Evolutionary conservation across 106 monocot species (phyloP), one percentile per base, ranked within the genome.

Genomic region (Dioscorea zingiberensis): DNA sequence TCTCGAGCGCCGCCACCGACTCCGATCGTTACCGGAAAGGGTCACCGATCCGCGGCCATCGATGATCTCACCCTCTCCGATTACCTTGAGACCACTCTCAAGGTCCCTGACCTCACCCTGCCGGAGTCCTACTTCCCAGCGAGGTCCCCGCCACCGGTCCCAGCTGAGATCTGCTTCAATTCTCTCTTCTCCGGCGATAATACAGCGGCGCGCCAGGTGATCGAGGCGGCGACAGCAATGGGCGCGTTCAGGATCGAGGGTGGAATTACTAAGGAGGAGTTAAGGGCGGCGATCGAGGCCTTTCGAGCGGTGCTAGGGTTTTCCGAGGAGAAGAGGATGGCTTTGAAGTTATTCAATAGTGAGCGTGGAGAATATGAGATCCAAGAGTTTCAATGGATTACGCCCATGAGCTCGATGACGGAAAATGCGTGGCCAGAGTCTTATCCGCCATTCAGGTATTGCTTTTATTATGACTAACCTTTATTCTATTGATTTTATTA

Each of bases 1-100:
- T 48, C 58, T 48, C 80, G 75, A 2, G 74, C 75, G 14, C 78
- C 84, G 23, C 84, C 88, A 7, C 91, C 91, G 15, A 76, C 81
- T 1, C 91, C 86, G 51, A 81, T 91, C 63, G 71, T 73, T 18
- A 86, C 83, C 44, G 86, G 78, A 6, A 83, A 70, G 69, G 91
- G 83, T 10, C 21, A 44, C 44, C 77, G 78, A 0, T 67, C 80
- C 11, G 80, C 86, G 21, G 83, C 81, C 16, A 58, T 69, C 10
- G 73, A 83, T 71, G 86, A 91, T 27, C 56, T 25, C 24, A 57
- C 76, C 18, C 83, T 91, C 66, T 47, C 75, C 27, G 70, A 78
- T 24, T 91, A 69, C 84, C 81, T 91, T 45, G 78, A 91, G 55
- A 63, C 11, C 54, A 77, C 85, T 51, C 74, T 86, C 60, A 32